Percentiles rank a stretch among this genome's conserved stretches.
phyloP scores from a whole-genome alignment of 2,329 filamentous ascomycete genomes.

The Monilinia laxa region DNA sequence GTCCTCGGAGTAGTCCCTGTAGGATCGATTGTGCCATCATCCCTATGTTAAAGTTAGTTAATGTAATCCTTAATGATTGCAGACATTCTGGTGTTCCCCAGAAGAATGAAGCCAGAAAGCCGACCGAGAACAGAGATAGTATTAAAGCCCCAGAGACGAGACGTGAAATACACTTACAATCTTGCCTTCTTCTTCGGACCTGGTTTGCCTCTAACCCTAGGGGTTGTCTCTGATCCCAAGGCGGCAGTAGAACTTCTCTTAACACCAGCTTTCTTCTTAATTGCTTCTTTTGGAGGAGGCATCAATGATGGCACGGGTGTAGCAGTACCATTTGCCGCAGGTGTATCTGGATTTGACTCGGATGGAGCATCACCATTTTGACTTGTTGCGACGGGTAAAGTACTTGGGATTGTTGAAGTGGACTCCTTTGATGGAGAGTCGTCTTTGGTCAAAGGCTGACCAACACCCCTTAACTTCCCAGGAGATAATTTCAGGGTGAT shows the following conservation, averaged over 20 bases:
- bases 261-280: conserved; percentile 67
- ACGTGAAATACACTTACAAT: conserved; percentile 64
- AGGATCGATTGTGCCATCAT: conserved; percentile 63
- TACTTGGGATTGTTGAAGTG: conserved; percentile 42
- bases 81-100: background rate
- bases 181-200: conserved; percentile 95
- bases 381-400: conserved; percentile 42
- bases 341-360: conserved; percentile 61
- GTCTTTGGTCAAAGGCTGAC: conserved; percentile 46
- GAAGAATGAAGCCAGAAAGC: conserved; percentile 9
- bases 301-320: conserved; percentile 53
- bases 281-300: conserved; percentile 59
- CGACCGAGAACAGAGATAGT: background rate
- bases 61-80: conserved; percentile 19
- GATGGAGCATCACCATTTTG: conserved; percentile 56
- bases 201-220: conserved; percentile 81
- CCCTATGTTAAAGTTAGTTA: conserved; percentile 47
- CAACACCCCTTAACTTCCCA: conserved; percentile 49
- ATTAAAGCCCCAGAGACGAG: background rate
- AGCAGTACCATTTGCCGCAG: conserved; percentile 52
- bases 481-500: conserved; percentile 56
- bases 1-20: conserved; percentile 46
- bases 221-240: conserved; percentile 55
- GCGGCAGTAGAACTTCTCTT: conserved; percentile 69
- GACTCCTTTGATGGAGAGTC: conserved; percentile 43